A percentile compares a stretch with the other conserved stretches of the same genome.
Conservation (phyloP, 805 yeast species). For the Cyberlindnera subsufficiens region DNA sequence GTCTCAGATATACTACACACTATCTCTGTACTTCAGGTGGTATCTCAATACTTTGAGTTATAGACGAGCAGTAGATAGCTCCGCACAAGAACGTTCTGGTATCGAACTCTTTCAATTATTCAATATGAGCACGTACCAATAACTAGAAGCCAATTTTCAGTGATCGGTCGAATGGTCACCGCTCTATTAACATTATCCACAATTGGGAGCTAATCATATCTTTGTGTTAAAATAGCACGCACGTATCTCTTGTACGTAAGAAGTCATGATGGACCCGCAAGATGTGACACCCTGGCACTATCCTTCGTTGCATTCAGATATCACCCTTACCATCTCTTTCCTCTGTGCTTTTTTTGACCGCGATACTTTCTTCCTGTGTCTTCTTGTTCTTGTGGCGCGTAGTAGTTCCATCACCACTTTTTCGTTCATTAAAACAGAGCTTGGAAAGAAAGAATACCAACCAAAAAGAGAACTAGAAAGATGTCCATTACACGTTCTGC, state of each 20-base stretch:
- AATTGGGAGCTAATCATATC: background rate
- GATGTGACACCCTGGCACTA: slow-evolving; percentile 25
- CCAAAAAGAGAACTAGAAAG: background rate
- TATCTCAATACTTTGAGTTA: slow-evolving; percentile 26
- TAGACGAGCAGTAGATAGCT: slow-evolving; percentile 40
- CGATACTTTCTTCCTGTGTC: too few species aligned
- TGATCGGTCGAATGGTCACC: background rate
- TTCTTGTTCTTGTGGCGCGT: too few species aligned
- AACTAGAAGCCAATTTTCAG: slow-evolving; percentile 21
- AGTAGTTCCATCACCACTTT: too few species aligned
- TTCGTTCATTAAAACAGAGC: too few species aligned
- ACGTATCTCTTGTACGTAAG: slow-evolving; percentile 34
- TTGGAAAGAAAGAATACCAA: background rate
- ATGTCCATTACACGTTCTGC: slow-evolving; percentile 8
- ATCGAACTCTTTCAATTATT: slow-evolving; percentile 45
- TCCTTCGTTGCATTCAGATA: background rate
- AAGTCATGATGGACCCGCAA: slow-evolving; percentile 41
- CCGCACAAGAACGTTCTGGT: slow-evolving; percentile 31
- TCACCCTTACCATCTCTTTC: background rate
- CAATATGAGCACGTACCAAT: slow-evolving; percentile 50
- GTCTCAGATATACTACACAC: slow-evolving; percentile 14
- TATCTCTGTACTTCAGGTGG: slow-evolving; percentile 6
- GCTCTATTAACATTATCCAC: slow-evolving; percentile 21
- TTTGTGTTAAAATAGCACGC: background rate
- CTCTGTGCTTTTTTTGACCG: background rate